Percentiles rank a stretch among this genome's conserved stretches.
phyloP scores from a whole-genome alignment of 352 stramenopile species.

The Blastocystis hominis region DNA sequence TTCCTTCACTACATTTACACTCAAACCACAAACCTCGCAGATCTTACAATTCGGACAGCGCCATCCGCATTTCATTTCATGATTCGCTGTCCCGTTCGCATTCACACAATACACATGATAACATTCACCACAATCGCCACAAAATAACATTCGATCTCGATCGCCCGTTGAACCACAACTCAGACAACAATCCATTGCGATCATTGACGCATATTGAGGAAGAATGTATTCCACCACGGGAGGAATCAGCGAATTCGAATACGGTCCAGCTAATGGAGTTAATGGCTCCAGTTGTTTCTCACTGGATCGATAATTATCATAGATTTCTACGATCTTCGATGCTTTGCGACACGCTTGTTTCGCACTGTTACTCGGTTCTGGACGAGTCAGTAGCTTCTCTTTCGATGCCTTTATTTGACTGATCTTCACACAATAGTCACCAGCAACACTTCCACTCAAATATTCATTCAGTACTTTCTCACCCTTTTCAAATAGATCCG shows the following conservation, averaged over 20 bases:
- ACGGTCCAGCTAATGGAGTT: background rate
- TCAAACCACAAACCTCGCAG: background rate
- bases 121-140: background rate
- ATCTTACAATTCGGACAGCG: slow-evolving; percentile 20
- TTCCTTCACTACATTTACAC: background rate
- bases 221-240: background rate
- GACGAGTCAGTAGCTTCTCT: background rate
- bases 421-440: background rate
- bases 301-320: too few species aligned
- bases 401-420: background rate
- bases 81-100: background rate
- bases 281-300: background rate
- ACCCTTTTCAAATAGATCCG: background rate
- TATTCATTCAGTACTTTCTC: background rate
- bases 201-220: background rate
- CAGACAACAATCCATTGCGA: background rate
- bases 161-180: slow-evolving; percentile 4
- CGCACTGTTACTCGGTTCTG: background rate
- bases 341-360: background rate
- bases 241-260: background rate
- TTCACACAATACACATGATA: slow-evolving; percentile 10
- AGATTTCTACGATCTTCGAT: slow-evolving; percentile 26
- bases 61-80: background rate
- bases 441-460: background rate
- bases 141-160: slow-evolving; percentile 17